These are phyloP conservation scores for Candida sanyiensis DNA, from an alignment of 805 yeast genomes.

Conservation along the genomic window DNA sequence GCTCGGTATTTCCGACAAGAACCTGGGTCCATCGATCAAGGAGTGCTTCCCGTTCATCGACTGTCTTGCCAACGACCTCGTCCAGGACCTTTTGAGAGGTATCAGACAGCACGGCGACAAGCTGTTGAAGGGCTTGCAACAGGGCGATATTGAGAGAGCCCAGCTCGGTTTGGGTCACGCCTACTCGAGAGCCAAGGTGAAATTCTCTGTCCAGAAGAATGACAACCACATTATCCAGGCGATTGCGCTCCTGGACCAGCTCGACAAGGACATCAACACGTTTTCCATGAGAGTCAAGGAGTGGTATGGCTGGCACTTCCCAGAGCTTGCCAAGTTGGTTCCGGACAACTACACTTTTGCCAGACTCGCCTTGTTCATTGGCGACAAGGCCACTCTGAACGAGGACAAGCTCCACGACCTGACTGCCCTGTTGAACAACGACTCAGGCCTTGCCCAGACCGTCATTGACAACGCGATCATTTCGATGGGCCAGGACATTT, in stretches of 20 bases:
- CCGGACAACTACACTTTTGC: slow-evolving; percentile 98
- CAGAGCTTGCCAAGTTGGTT: slow-evolving; percentile 93
- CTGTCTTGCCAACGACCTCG: slow-evolving; percentile 85
- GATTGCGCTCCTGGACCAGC: slow-evolving; percentile 90
- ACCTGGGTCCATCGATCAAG: slow-evolving; percentile 94
- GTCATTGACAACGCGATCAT: slow-evolving; percentile 92
- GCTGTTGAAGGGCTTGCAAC: slow-evolving; percentile 83
- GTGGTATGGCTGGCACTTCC: slow-evolving; percentile 99
- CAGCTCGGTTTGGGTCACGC: slow-evolving; percentile 99
- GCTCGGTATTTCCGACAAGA: slow-evolving; percentile 89
- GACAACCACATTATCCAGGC: slow-evolving; percentile 99
- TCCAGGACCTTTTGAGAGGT: slow-evolving; percentile 93
- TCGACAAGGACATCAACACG: slow-evolving; percentile 95
- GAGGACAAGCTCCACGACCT: slow-evolving; percentile 84
- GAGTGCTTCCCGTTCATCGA: slow-evolving; percentile 85
- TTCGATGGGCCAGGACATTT: slow-evolving; percentile 98
- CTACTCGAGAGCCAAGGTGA: slow-evolving; percentile 97
- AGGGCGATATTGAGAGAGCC: slow-evolving; percentile 95
- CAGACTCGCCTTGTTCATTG: slow-evolving; percentile 70
- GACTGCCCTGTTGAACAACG: slow-evolving; percentile 77
- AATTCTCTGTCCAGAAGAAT: slow-evolving; percentile 97
- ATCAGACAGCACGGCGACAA: slow-evolving; percentile 86
- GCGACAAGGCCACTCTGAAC: slow-evolving; percentile 77
- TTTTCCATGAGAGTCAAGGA: slow-evolving; percentile 98
- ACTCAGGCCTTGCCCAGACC: slow-evolving; percentile 86